Evolutionary conservation across 805 yeast genomes (phyloP).

Genomic region (Geotrichum ghanense): DNA sequence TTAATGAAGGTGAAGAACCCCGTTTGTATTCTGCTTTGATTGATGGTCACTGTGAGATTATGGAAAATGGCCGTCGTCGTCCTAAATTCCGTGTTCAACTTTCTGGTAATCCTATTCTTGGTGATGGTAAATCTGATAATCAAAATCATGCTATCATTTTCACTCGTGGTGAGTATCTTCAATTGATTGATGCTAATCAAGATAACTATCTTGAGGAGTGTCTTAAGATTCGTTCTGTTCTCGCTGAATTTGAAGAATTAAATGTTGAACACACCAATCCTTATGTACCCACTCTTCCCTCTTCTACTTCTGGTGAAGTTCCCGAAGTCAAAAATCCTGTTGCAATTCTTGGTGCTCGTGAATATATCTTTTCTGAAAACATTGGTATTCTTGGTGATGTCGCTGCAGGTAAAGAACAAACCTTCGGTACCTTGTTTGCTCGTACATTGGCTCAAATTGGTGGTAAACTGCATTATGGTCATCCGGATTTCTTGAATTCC

Average conservation of each 20-base stretch:
- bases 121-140: constrained; percentile 94
- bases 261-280: constrained; percentile 40
- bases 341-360: constrained; percentile 92
- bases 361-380: constrained; percentile 86
- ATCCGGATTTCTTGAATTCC: constrained; percentile 88
- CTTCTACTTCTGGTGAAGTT: constrained; percentile 12
- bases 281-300: constrained; percentile 35
- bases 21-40: constrained; percentile 58
- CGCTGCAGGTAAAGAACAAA: constrained; percentile 96
- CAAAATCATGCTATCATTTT: constrained; percentile 82
- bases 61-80: constrained; percentile 46
- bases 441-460: constrained; percentile 89
- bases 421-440: constrained; percentile 92
- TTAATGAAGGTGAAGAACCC: constrained; percentile 34
- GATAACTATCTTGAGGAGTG: constrained; percentile 94
- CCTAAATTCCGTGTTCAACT: constrained; percentile 59
- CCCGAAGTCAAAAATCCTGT: constrained; percentile 38
- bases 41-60: constrained; percentile 45
- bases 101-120: constrained; percentile 89
- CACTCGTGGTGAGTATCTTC: constrained; percentile 89
- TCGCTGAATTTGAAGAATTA: constrained; percentile 85
- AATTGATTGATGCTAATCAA: constrained; percentile 92
- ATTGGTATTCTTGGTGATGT: constrained; percentile 90
- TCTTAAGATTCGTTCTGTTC: constrained; percentile 72
- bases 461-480: constrained; percentile 91